Evolutionary conservation across 208 protist species (phyloP).

Genomic region (Porcisia hertigi): DNA sequence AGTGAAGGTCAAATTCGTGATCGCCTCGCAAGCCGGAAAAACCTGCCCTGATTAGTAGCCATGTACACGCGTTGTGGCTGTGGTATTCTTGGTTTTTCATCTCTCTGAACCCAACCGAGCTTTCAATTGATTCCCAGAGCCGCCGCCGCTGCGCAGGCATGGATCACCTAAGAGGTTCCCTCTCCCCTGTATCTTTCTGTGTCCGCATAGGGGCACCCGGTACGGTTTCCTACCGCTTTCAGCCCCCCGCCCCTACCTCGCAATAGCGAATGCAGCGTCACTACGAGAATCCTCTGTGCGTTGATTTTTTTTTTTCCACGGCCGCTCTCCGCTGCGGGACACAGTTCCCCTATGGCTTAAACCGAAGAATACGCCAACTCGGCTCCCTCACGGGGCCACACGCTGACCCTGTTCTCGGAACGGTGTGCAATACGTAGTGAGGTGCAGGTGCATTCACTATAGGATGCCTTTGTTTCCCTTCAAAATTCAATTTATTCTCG

Average conservation of each 20-base stretch:
- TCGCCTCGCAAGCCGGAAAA: slow-evolving; percentile 14
- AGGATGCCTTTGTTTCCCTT: too few relatives aligned
- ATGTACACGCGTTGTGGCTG: neutral
- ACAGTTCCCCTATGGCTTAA: too few relatives aligned
- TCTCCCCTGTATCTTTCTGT: neutral
- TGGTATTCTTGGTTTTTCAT: neutral
- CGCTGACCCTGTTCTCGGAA: too few relatives aligned
- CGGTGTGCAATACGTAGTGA: too few relatives aligned
- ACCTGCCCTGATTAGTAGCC: neutral
- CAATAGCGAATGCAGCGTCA: neutral
- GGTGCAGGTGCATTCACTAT: too few relatives aligned
- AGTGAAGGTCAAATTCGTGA: slow-evolving; percentile 45
- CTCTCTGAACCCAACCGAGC: neutral
- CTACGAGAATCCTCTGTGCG: neutral
- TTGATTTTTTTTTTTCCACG: neutral
- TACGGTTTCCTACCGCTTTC: neutral
- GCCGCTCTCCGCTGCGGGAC: too few relatives aligned
- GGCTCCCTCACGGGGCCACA: too few relatives aligned
- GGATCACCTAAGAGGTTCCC: neutral
- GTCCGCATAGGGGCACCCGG: neutral
- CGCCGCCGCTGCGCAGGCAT: neutral
- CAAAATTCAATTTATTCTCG: too few relatives aligned
- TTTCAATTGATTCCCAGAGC: neutral
- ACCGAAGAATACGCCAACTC: too few relatives aligned
- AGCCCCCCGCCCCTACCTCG: neutral